These are phyloP conservation scores for Chalciporus piperatus DNA, from an alignment of 768 basidiomycete genomes.

Conservation along the genomic window DNA sequence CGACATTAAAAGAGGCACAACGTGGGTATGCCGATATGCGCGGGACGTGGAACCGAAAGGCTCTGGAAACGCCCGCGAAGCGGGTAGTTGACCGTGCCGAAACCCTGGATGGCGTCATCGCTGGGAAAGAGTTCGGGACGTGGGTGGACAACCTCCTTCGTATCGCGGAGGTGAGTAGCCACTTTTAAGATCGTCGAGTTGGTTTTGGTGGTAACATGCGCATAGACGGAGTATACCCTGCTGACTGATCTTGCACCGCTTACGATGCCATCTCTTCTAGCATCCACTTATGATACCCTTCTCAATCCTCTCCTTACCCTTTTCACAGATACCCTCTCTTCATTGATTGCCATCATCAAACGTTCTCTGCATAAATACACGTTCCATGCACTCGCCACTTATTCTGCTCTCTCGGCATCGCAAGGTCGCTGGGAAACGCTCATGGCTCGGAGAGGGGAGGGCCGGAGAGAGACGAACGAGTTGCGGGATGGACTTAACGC, in stretches of 20 bases:
- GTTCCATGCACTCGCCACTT: slow-evolving; percentile 75
- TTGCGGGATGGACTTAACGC: slow-evolving; percentile 66
- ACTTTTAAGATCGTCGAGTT: background rate
- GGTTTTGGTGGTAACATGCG: background rate
- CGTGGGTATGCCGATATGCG: slow-evolving; percentile 86
- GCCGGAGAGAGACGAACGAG: slow-evolving; percentile 56
- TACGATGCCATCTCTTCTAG: slow-evolving; percentile 45
- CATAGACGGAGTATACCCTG: slow-evolving; percentile 66
- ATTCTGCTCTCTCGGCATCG: slow-evolving; percentile 52
- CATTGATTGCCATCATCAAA: slow-evolving; percentile 66
- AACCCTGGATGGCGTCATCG: slow-evolving; percentile 58
- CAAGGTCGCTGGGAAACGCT: slow-evolving; percentile 70
- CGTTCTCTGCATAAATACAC: slow-evolving; percentile 74
- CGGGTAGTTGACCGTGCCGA: slow-evolving; percentile 69
- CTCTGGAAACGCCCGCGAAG: slow-evolving; percentile 69
- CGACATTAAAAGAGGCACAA: slow-evolving; percentile 73
- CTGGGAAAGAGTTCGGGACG: slow-evolving; percentile 68
- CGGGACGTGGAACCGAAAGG: slow-evolving; percentile 72
- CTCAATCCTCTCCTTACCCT: slow-evolving; percentile 62
- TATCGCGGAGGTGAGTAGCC: slow-evolving; percentile 57
- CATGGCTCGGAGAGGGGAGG: slow-evolving; percentile 48
- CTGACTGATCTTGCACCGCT: slow-evolving; percentile 64
- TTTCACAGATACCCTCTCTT: slow-evolving; percentile 62
- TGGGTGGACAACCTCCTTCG: slow-evolving; percentile 67
- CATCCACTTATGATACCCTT: slow-evolving; percentile 59